A percentile compares a stretch with the other conserved stretches of the same genome.
Evolutionary conservation across 1,284 basidiomycete genomes (phyloP).

Genomic region (Sporisorium iseilematis-ciliati): DNA sequence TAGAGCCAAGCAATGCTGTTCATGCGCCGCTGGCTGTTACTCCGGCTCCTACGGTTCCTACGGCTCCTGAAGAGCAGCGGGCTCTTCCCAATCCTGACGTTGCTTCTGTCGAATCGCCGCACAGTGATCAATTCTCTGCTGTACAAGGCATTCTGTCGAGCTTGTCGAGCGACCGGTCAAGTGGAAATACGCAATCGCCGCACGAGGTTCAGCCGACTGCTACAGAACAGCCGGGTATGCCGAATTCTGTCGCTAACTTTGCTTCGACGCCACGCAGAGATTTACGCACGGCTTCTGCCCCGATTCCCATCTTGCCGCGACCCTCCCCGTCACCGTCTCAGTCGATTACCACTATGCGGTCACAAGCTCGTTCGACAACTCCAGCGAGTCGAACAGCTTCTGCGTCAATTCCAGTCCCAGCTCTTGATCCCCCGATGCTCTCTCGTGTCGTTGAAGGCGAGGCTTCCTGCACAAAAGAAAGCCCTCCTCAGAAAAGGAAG

Average conservation of each 20-base stretch:
- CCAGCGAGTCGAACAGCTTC: slow-evolving; percentile 1
- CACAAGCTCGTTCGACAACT: not conserved
- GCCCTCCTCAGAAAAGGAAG: not conserved
- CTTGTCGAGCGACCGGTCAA: not conserved
- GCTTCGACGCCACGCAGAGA: not conserved
- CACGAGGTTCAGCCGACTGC: not conserved
- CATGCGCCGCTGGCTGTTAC: too few relatives aligned
- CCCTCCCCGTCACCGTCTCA: not conserved
- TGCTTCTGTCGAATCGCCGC: too few relatives aligned
- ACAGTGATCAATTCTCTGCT: too few relatives aligned
- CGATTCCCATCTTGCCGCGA: not conserved
- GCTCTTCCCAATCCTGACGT: too few relatives aligned
- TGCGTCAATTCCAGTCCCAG: not conserved
- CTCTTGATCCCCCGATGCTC: not conserved
- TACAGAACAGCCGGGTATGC: not conserved
- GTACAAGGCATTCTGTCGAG: too few relatives aligned
- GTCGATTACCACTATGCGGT: not conserved
- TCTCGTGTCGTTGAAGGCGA: not conserved
- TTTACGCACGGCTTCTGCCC: too few relatives aligned
- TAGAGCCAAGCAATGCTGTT: too few relatives aligned
- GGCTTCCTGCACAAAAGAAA: not conserved
- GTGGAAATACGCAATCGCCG: not conserved
- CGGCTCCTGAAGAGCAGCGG: too few relatives aligned
- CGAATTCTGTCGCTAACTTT: not conserved
- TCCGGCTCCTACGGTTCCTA: too few relatives aligned